A percentile compares a stretch with the other conserved stretches of the same genome.
Conservation (phyloP, 2,329 filamentous ascomycete genomes). For the Cladosporium phlei region DNA sequence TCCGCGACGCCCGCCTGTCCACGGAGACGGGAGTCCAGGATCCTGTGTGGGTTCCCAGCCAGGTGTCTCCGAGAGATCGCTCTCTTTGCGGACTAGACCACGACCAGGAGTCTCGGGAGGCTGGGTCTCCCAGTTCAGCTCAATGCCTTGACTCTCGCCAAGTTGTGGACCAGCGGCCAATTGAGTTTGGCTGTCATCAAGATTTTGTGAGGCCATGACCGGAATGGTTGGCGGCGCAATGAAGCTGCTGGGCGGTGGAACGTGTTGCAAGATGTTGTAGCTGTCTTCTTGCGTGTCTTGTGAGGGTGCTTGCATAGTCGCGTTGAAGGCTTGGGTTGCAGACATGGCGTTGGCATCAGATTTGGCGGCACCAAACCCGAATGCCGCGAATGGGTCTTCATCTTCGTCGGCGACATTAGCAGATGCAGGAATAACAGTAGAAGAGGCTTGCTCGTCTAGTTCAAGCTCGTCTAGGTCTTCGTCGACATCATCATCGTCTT, state of each 20-base stretch:
- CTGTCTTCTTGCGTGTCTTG: conserved; percentile 41
- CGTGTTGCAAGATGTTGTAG: conserved; percentile 30
- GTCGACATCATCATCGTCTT: conserved; percentile 35
- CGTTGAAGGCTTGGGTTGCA: conserved; percentile 33
- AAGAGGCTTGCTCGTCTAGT: not conserved
- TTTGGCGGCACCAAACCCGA: conserved; percentile 24
- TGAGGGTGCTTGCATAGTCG: conserved; percentile 34
- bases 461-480: conserved; percentile 12
- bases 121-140: conserved; percentile 33
- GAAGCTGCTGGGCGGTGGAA: conserved; percentile 29
- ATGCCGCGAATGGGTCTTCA: conserved; percentile 32
- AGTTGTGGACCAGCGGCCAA: conserved; percentile 3
- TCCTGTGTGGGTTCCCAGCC: conserved; percentile 34
- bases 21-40: conserved; percentile 26
- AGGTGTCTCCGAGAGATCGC: conserved; percentile 28
- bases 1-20: conserved; percentile 16
- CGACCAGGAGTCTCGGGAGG: conserved; percentile 28
- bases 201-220: conserved; percentile 32
- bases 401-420: conserved; percentile 10
- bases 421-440: not conserved
- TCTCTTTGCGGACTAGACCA: conserved; percentile 17
- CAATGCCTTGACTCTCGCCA: conserved; percentile 32
- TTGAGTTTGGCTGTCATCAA: conserved; percentile 14
- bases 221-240: conserved; percentile 22
- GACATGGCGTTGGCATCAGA: conserved; percentile 23